Base-by-base conservation (phyloP, 2,329 filamentous ascomycete genomes). In the Phaeosphaeriaceae sp. region DNA sequence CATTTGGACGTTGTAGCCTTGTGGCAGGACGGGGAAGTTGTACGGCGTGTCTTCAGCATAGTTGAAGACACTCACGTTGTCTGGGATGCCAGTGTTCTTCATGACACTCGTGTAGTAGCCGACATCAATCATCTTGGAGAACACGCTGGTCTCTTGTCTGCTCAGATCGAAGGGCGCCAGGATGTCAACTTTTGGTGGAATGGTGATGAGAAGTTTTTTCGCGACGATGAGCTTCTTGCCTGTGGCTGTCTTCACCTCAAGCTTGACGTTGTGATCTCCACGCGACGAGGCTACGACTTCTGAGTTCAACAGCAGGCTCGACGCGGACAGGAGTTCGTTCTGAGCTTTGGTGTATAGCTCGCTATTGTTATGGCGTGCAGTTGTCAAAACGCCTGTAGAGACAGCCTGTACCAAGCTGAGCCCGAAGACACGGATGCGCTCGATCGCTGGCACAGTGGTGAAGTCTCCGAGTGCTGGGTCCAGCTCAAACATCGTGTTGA, bases 391-490 rank as follows among this genome's bases (percentile, higher is more conserved):
- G 9, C 25, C 25, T 27, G 25, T 27, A 27, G 25, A 27, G 25
- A 27, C 25, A 5, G 25, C 25, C 25, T 27, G 25, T 27, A 27
- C 25, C 25, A 27, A 27, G 25, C 25, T 27, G 25, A 27, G 25
- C 25, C 25, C 25, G 9, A 27, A 27, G 25, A 27, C 25, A 27
- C 25, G 25, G 25, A 27, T 27, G 25, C 25, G 25, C 25, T 27
- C 25, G 25, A 27, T 27, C 9, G 25, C 25, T 27, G 25, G 25
- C 9, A 27, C 25, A 27, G 25, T 27, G 25, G 25, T 21, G 10
- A 46, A 20, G 24, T 83, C 78, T 19, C 79, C 80, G 1, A 82
- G 62, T 2, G 82, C 83, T 50, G 83, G 76, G 21, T 78, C 76
- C 54, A 78, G 78, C 15, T 66, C 63, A 58, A 76, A 82, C 15